Conservation (phyloP, 225 moss, liverwort and hornwort genomes). For the Sphagnum tenellum region DNA sequence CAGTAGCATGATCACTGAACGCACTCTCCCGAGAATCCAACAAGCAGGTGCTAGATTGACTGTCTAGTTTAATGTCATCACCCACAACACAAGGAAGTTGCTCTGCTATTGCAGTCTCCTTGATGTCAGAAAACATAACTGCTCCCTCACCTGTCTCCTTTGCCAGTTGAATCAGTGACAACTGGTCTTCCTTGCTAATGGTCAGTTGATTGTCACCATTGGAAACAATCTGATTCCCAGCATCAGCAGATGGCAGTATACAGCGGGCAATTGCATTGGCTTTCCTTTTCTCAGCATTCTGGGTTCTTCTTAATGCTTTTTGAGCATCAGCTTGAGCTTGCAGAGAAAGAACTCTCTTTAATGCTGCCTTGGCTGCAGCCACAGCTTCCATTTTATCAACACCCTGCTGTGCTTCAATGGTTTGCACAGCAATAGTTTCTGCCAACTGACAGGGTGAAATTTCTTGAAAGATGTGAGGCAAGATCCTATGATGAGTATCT, state of each 20-base stretch:
- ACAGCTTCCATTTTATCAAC: constrained; percentile 17
- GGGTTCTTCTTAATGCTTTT: constrained; percentile 45
- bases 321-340: constrained; percentile 40
- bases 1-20: background rate
- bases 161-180: background rate
- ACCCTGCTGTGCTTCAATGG: constrained; percentile 25
- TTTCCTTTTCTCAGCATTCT: constrained; percentile 41
- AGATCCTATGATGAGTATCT: constrained; percentile 43
- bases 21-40: background rate
- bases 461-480: constrained; percentile 23
- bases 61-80: background rate
- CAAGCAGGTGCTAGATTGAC: background rate
- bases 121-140: background rate
- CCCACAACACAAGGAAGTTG: background rate
- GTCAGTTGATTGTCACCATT: background rate
- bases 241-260: background rate
- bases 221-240: background rate
- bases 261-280: constrained; percentile 3
- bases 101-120: background rate
- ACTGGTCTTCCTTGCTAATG: background rate
- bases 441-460: constrained; percentile 23
- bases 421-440: constrained; percentile 28
- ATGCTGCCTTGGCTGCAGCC: constrained; percentile 31
- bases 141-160: background rate
- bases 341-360: constrained; percentile 24